A percentile compares a stretch with the other conserved stretches of the same genome.
phyloP scores from a whole-genome alignment of 2,329 filamentous ascomycete species.

The Fusarium sp. region DNA sequence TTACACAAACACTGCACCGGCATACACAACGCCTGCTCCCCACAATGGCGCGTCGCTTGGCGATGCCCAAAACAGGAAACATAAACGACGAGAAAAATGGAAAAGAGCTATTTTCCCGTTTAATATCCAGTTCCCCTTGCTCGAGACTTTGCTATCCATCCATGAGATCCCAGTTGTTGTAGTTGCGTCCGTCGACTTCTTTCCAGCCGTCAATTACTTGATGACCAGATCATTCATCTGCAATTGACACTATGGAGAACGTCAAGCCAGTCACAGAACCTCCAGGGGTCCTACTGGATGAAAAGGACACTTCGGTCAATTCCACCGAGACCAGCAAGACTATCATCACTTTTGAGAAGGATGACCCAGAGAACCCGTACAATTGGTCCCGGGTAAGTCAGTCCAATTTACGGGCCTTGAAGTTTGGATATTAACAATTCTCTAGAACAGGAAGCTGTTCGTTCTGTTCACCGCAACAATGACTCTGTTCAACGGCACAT shows the following conservation, averaged over 20 bases:
- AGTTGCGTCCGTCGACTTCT: too few relatives aligned
- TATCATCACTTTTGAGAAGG: not conserved
- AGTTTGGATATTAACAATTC: too few relatives aligned
- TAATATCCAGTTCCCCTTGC: too few relatives aligned
- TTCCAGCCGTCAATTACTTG: not conserved
- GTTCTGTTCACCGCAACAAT: conserved; percentile 11
- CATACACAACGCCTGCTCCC: not conserved
- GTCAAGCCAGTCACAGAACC: not conserved
- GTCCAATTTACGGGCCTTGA: too few relatives aligned
- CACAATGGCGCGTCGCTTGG: not conserved
- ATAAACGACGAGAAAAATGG: not conserved
- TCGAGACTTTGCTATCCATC: not conserved
- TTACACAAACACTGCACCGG: not conserved
- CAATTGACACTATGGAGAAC: not conserved
- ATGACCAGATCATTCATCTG: too few relatives aligned
- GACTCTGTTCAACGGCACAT: conserved; percentile 2
- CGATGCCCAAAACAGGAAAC: not conserved
- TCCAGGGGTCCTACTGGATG: not conserved
- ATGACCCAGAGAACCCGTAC: conserved; percentile 12
- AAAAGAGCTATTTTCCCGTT: not conserved
- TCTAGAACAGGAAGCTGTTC: conserved; percentile 19
- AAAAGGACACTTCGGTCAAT: not conserved
- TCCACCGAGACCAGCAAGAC: not conserved
- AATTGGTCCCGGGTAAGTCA: conserved; percentile 18
- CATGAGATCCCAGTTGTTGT: too few relatives aligned